Evolutionary conservation across 352 stramenopile genomes (phyloP).

Genomic region (Pythium volutum): DNA sequence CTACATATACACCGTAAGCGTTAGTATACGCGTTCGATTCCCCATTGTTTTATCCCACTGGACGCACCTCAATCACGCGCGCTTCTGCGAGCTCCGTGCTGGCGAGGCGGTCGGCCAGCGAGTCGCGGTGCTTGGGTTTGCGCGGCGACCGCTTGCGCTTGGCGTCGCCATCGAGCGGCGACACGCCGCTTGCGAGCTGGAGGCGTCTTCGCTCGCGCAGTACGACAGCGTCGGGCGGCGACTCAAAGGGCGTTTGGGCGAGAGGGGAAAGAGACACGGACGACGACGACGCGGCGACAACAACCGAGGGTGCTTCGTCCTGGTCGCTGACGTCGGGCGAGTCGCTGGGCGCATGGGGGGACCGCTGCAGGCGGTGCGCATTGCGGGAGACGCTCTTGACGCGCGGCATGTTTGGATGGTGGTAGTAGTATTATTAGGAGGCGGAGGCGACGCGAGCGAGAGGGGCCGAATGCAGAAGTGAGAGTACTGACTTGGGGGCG

Average conservation of each 20-base stretch:
- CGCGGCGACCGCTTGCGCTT: constrained; percentile 27
- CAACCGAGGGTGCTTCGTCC: not conserved
- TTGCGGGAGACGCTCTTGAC: constrained; percentile 14
- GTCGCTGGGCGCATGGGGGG: constrained; percentile 4
- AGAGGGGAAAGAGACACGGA: not conserved
- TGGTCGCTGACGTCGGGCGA: constrained; percentile 9
- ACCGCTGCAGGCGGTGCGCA: constrained; percentile 13
- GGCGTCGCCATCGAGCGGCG: constrained; percentile 11
- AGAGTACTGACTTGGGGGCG: constrained; percentile 20
- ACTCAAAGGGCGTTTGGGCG: constrained; percentile 1
- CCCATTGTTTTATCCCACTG: too few species aligned
- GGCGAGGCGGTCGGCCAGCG: constrained; percentile 41
- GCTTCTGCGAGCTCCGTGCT: constrained; percentile 30
- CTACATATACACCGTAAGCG: not conserved
- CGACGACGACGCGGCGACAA: not conserved
- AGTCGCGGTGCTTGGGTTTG: constrained; percentile 37
- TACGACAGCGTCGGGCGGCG: constrained; percentile 17
- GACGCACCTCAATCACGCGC: constrained; percentile 33
- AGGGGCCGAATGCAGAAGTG: not conserved
- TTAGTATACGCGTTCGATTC: not conserved
- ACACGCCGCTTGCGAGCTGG: constrained; percentile 4
- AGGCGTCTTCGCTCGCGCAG: constrained; percentile 17
- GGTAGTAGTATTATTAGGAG: too few species aligned
- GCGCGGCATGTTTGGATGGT: constrained; percentile 12
- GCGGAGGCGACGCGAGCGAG: not conserved